Percentiles rank a stretch among this genome's conserved stretches.
Conservation (phyloP, 345 rosid species). For the Eucalyptus cloeziana region DNA sequence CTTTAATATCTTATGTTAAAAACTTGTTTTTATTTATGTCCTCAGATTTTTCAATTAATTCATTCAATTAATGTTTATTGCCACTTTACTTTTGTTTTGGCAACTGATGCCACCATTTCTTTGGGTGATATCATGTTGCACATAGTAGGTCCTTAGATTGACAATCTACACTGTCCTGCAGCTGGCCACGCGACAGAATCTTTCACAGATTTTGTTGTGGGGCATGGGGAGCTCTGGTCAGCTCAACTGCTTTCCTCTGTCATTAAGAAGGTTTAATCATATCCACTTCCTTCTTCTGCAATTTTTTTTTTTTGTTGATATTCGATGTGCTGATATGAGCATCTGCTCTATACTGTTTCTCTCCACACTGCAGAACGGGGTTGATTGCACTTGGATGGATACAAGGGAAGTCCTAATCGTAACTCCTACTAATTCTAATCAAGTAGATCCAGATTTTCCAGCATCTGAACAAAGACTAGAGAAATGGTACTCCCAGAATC, state of each 20-base stretch:
- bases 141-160: not conserved
- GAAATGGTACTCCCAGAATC: slow-evolving; percentile 65
- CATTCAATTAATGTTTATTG: not conserved
- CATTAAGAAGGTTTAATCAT: slow-evolving; percentile 57
- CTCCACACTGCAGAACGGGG: slow-evolving; percentile 42
- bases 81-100: not conserved
- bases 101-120: not conserved
- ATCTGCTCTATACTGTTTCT: not conserved
- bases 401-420: slow-evolving; percentile 93
- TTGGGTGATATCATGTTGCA: not conserved
- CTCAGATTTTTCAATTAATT: not conserved
- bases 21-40: not conserved
- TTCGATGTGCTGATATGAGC: not conserved
- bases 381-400: slow-evolving; percentile 93
- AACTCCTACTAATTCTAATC: slow-evolving; percentile 79
- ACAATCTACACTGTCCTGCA: slow-evolving; percentile 12
- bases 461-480: slow-evolving; percentile 73
- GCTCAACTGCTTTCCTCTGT: slow-evolving; percentile 80
- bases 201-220: slow-evolving; percentile 87
- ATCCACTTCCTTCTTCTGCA: not conserved
- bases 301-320: not conserved
- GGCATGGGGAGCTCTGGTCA: slow-evolving; percentile 98
- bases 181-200: slow-evolving; percentile 98
- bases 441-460: slow-evolving; percentile 87
- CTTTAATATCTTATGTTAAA: not conserved